These are phyloP conservation scores for Verticillium dahliae DNA, from an alignment of 2,329 filamentous ascomycete species.

Conservation along the genomic window DNA sequence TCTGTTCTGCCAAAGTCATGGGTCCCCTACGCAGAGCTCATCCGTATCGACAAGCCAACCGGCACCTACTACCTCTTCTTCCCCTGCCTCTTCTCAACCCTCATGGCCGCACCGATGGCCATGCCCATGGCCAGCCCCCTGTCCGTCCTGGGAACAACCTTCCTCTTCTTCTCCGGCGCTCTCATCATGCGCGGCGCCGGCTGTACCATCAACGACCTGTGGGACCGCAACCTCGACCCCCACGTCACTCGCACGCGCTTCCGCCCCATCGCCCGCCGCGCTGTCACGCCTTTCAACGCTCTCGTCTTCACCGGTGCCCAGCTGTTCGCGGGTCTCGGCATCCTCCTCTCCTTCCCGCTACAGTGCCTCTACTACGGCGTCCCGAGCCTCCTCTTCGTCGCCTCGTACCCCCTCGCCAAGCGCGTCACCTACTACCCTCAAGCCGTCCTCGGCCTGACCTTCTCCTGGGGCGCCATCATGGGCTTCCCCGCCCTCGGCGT, in stretches of 20 bases:
- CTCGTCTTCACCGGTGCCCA: slow-evolving; percentile 70
- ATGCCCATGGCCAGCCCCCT: slow-evolving; percentile 52
- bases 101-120: slow-evolving; percentile 68
- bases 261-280: slow-evolving; percentile 74
- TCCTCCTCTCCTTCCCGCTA: slow-evolving; percentile 70
- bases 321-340: slow-evolving; percentile 63
- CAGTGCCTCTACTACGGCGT: slow-evolving; percentile 71
- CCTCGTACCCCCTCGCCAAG: slow-evolving; percentile 76
- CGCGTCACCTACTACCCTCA: slow-evolving; percentile 84
- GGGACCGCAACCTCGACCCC: slow-evolving; percentile 82
- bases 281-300: slow-evolving; percentile 65
- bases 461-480: slow-evolving; percentile 85
- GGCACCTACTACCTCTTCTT: slow-evolving; percentile 84
- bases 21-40: slow-evolving; percentile 76
- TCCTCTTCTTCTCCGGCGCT: slow-evolving; percentile 69
- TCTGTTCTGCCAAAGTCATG: slow-evolving; percentile 61
- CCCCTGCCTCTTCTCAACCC: slow-evolving; percentile 77
- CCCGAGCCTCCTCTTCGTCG: slow-evolving; percentile 68
- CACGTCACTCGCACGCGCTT: slow-evolving; percentile 70
- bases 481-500: slow-evolving; percentile 79
- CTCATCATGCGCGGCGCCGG: slow-evolving; percentile 83
- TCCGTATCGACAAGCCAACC: slow-evolving; percentile 73
- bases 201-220: slow-evolving; percentile 85
- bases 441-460: slow-evolving; percentile 73
- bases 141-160: slow-evolving; percentile 56